Evolutionary conservation across 192 early-diverging fungal species (phyloP).

Genomic region (Entomortierella beljakovae): DNA sequence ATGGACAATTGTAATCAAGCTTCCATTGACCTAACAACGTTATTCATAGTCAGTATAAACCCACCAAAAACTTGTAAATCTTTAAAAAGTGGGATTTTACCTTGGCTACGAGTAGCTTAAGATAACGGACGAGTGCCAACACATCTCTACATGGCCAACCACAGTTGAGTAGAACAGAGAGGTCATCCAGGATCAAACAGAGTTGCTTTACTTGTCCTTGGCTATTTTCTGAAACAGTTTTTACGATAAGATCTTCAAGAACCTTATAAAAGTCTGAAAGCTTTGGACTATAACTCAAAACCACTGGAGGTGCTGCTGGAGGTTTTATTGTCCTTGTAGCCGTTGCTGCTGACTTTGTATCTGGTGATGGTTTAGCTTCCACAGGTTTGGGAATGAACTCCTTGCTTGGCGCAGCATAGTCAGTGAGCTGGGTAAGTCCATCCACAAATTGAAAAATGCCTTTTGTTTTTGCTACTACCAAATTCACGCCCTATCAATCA

Average conservation of each 20-base stretch:
- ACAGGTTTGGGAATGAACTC: conserved; percentile 19
- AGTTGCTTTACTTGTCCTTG: conserved; percentile 42
- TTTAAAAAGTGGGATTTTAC: conserved; percentile 9
- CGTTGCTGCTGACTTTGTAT: background rate
- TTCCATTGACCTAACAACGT: conserved; percentile 53
- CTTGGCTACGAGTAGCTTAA: conserved; percentile 56
- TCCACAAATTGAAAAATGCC: conserved; percentile 65
- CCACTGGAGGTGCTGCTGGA: conserved; percentile 25
- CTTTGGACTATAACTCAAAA: conserved; percentile 44
- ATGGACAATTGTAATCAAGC: conserved; percentile 64
- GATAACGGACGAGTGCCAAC: conserved; percentile 55
- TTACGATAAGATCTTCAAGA: conserved; percentile 55
- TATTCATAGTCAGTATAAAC: background rate
- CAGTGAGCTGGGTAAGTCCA: conserved; percentile 64
- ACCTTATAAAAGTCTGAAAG: conserved; percentile 27
- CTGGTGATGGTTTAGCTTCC: conserved; percentile 7
- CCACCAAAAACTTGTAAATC: background rate
- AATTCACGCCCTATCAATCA: conserved; percentile 61
- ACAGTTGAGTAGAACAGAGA: conserved; percentile 59
- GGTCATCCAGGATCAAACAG: conserved; percentile 65
- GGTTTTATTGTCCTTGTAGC: conserved; percentile 41
- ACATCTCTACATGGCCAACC: conserved; percentile 57
- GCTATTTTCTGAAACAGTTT: conserved; percentile 19
- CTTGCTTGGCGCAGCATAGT: conserved; percentile 55
- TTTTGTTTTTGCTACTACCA: conserved; percentile 57